Evolutionary conservation across 345 rosid genomes (phyloP), one percentile per base, ranked within the genome.

Genomic region (Lepidium didymum): DNA sequence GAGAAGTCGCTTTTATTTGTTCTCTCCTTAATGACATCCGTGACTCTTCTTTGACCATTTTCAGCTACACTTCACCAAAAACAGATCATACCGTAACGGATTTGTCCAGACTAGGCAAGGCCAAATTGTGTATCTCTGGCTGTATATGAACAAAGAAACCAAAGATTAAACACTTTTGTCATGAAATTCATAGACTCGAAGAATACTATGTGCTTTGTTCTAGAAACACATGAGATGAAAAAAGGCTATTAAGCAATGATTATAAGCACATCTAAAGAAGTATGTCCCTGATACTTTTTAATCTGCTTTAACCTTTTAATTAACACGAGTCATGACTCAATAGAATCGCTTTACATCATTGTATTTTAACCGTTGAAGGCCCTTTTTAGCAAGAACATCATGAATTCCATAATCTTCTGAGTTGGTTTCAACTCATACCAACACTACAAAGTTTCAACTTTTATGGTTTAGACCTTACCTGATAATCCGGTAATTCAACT

Each of bases 21-120:
- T 57, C 8, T 44, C 68, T 59, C 62, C 68, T 52, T 35, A 67
- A 67, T 33, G 29, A 2, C 56, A 67, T 44, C 73, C 73, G 77
- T 74, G 73, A 74, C 64, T 44, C 52, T 65, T 59, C 68, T 74
- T 74, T 74, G 78, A 74, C 78, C 73, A 74, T 44, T 74, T 74
- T 67, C 63, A 21, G 6, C 19, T 29, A 29, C 14, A 64, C 6
- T 29, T 44, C 49, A 72, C 65, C 44, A 21, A 23, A 63, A 13
- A 25, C 15, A 29, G 13, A 43, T 36, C 49, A 53, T 6, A 43
- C 25, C 9, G 12, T 15, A 54, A 31, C 25, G 42, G 16, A 18
- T 46, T 55, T 36, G 36, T 23, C 8, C 46, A 27, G n/a, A 16
- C 49, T 16, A 42, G 42, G 53, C 19, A 29, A 42, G 31, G 1